Percentiles rank a stretch among this genome's conserved stretches.
phyloP scores from a whole-genome alignment of 345 rosid species.

The Conringia planisiliqua region DNA sequence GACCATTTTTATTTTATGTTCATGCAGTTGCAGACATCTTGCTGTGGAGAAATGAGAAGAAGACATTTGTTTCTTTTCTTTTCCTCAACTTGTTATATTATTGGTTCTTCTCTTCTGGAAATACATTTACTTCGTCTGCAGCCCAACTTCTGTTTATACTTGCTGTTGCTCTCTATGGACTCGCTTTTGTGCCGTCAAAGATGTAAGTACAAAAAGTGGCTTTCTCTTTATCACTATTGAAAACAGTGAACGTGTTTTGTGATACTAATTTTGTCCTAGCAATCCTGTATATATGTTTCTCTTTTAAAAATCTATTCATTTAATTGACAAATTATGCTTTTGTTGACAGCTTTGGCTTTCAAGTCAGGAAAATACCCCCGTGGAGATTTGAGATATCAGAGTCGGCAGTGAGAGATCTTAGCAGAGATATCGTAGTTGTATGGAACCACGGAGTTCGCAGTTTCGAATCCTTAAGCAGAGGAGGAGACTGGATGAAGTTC shows the following conservation, averaged over 20 bases:
- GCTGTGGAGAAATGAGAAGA: constrained; percentile 94
- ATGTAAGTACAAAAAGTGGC: constrained; percentile 48
- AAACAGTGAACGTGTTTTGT: neutral
- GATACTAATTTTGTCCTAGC: neutral
- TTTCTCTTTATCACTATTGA: neutral
- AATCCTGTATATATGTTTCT: neutral
- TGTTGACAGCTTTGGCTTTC: constrained; percentile 54
- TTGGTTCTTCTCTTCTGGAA: constrained; percentile 80
- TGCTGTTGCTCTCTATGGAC: constrained; percentile 49
- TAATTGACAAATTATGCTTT: constrained; percentile 1
- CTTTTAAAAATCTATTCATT: constrained; percentile 4
- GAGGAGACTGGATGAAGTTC: constrained; percentile 65
- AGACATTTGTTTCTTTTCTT: constrained; percentile 61
- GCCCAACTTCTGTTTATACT: constrained; percentile 61
- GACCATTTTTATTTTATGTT: constrained; percentile 19
- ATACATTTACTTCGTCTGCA: constrained; percentile 64
- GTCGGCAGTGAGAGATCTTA: constrained; percentile 40
- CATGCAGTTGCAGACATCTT: constrained; percentile 79
- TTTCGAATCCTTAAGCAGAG: constrained; percentile 47
- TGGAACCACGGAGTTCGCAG: constrained; percentile 56
- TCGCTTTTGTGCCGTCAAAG: constrained; percentile 47
- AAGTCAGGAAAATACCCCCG: constrained; percentile 40
- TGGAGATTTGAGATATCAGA: constrained; percentile 61
- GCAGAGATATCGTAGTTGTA: constrained; percentile 36
- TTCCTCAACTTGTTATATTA: constrained; percentile 49